Evolutionary conservation across 495 filamentous ascomycete genomes (phyloP).

Genomic region (Aspergillus steynii): DNA sequence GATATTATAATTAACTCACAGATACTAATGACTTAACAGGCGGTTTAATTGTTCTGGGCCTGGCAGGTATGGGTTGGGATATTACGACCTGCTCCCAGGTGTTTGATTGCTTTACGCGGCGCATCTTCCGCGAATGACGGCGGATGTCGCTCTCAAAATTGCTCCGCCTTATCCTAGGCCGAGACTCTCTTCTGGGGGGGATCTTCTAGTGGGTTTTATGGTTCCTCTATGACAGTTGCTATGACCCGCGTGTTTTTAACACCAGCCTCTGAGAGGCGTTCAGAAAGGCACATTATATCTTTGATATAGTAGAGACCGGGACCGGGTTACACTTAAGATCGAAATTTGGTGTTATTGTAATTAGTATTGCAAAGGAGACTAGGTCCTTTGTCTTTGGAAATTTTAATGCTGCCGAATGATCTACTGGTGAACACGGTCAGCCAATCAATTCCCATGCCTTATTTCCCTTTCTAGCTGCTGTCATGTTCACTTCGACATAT

Average conservation of each 20-base stretch:
- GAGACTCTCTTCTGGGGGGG: constrained; percentile 17
- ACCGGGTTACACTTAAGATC: constrained; percentile 5
- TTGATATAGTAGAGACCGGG: constrained; percentile 14
- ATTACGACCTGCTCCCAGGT: constrained; percentile 19
- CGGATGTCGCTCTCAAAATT: constrained; percentile 11
- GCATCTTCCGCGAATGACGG: constrained; percentile 24
- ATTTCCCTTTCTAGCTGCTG: no score
- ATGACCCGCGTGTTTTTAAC: constrained; percentile 28
- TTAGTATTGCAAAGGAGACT: constrained; percentile 24
- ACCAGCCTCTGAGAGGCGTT: constrained; percentile 27
- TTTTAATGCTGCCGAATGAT: constrained; percentile 19
- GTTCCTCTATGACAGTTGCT: constrained; percentile 31
- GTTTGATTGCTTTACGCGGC: constrained; percentile 29
- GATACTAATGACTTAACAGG: constrained; percentile 23
- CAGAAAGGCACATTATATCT: constrained; percentile 23
- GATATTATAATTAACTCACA: background rate
- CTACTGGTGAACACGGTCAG: constrained; percentile 16
- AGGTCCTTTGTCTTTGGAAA: constrained; percentile 27
- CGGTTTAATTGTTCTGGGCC: constrained; percentile 28
- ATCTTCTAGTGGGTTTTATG: constrained; percentile 24
- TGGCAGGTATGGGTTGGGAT: constrained; percentile 27
- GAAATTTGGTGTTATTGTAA: constrained; percentile 24
- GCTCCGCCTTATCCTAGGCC: constrained; percentile 11
- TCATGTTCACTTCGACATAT: background rate
- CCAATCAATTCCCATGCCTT: background rate